These are phyloP conservation scores for Protomyces inouyei DNA, from an alignment of 1,139 yeast genomes.

Conservation along the genomic window DNA sequence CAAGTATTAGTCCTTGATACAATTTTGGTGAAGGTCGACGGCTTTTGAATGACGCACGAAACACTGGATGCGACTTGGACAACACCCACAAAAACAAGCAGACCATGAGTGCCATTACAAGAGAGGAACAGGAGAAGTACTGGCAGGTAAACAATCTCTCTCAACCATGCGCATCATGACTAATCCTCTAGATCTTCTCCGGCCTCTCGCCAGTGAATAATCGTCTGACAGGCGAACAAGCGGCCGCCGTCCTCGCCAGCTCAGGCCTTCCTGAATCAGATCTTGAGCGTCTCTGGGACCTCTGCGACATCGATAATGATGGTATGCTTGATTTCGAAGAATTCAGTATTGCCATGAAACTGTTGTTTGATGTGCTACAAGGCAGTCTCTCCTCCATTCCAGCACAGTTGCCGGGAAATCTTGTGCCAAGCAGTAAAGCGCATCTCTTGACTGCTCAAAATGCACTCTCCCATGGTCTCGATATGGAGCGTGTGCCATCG, in stretches of 20 bases:
- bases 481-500: constrained; percentile 12
- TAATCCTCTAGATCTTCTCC: constrained; percentile 93
- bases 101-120: constrained; percentile 3
- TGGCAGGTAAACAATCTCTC: not conserved
- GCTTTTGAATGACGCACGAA: not conserved
- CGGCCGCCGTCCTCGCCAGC: constrained; percentile 79
- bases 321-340: constrained; percentile 93
- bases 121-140: constrained; percentile 21
- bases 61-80: not conserved
- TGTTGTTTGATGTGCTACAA: constrained; percentile 84
- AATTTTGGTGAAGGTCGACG: no score
- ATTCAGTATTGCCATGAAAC: constrained; percentile 93
- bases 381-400: constrained; percentile 64
- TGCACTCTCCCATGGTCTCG: constrained; percentile 45
- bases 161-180: constrained; percentile 36
- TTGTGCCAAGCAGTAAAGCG: constrained; percentile 81
- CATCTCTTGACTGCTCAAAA: constrained; percentile 76
- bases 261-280: constrained; percentile 73
- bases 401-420: constrained; percentile 74
- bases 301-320: constrained; percentile 89
- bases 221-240: constrained; percentile 76
- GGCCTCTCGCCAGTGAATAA: constrained; percentile 78
- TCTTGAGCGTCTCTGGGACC: constrained; percentile 79
- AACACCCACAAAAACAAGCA: not conserved
- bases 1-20: no score